Evolutionary conservation across 2,329 filamentous ascomycete genomes (phyloP).

Genomic region (Cladosporium sp.): DNA sequence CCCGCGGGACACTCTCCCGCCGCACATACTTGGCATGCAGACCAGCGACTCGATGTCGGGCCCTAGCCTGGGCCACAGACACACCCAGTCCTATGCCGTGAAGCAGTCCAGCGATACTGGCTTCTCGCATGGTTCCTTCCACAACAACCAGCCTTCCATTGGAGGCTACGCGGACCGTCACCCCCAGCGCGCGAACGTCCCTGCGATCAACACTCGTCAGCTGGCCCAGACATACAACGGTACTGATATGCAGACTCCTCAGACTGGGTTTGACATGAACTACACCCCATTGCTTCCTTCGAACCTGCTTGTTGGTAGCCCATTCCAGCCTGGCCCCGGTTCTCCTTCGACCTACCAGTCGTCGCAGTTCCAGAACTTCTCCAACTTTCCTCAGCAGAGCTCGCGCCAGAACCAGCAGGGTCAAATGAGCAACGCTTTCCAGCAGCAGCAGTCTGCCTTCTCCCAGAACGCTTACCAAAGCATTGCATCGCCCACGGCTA

Average conservation of each 20-base stretch:
- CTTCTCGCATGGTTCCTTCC: conserved; percentile 90
- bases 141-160: conserved; percentile 71
- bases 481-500: conserved; percentile 81
- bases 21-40: conserved; percentile 88
- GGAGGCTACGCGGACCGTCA: conserved; percentile 84
- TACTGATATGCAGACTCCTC: conserved; percentile 80
- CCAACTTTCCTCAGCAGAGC: conserved; percentile 69
- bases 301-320: conserved; percentile 89
- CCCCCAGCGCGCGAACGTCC: conserved; percentile 78
- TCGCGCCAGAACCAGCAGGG: conserved; percentile 53
- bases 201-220: conserved; percentile 79
- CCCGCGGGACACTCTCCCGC: conserved; percentile 81
- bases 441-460: conserved; percentile 65
- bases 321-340: conserved; percentile 92
- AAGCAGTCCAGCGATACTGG: conserved; percentile 82
- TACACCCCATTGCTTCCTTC: conserved; percentile 95
- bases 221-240: conserved; percentile 50
- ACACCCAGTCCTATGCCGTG: conserved; percentile 63
- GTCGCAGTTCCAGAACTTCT: conserved; percentile 85
- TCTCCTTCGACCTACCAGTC: conserved; percentile 87
- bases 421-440: conserved; percentile 71
- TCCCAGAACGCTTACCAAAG: conserved; percentile 82
- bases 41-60: conserved; percentile 69
- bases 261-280: conserved; percentile 94
- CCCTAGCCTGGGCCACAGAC: conserved; percentile 53